phyloP scores from a whole-genome alignment of 306 rosid genomes.

The Delonix regia region DNA sequence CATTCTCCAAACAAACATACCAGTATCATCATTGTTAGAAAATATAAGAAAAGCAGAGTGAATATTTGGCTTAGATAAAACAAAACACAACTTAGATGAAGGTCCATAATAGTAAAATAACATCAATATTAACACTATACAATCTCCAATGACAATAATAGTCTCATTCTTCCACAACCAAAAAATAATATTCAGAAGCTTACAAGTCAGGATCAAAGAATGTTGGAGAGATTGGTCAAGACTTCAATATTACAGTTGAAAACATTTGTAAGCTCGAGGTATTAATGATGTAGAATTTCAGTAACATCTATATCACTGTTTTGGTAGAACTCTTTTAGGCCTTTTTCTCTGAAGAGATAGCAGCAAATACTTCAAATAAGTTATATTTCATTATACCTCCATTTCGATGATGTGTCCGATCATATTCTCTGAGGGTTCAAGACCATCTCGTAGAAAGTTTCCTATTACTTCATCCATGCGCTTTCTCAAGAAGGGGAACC shows the following conservation, averaged over 20 bases:
- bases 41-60: not conserved
- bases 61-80: not conserved
- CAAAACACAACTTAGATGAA: not conserved
- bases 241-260: slow-evolving; percentile 3
- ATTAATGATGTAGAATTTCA: slow-evolving; percentile 8
- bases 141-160: slow-evolving; percentile 5
- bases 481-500: slow-evolving; percentile 88
- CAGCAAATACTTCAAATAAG: slow-evolving; percentile 7
- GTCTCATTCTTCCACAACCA: not conserved
- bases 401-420: slow-evolving; percentile 92
- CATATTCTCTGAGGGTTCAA: slow-evolving; percentile 90
- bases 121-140: not conserved
- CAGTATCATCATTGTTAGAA: not conserved
- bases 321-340: slow-evolving; percentile 17
- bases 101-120: not conserved
- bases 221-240: slow-evolving; percentile 3
- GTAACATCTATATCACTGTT: not conserved
- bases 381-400: slow-evolving; percentile 67
- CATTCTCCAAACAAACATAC: not conserved
- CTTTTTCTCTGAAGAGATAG: slow-evolving; percentile 8
- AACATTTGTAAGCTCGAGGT: slow-evolving; percentile 17
- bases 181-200: slow-evolving; percentile 12
- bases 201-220: not conserved
- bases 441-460: slow-evolving; percentile 90
- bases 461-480: slow-evolving; percentile 97